Evolutionary conservation across 2,329 filamentous ascomycete species (phyloP).

Genomic region (Chlorencoelia australis): DNA sequence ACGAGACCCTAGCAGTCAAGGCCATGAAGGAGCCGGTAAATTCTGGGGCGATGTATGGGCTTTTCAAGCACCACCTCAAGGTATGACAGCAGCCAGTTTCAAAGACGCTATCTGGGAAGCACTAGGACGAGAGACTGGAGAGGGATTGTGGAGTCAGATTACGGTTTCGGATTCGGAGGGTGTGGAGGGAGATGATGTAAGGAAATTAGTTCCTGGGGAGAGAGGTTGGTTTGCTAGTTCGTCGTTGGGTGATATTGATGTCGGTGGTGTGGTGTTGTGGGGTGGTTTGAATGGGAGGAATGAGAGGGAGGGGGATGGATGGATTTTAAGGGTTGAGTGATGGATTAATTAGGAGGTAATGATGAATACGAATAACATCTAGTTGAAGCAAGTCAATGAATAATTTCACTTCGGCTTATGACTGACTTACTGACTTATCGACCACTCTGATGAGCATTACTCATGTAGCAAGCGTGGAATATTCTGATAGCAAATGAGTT

Average conservation of each 20-base stretch:
- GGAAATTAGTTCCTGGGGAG: constrained; percentile 37
- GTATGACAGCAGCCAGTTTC: constrained; percentile 44
- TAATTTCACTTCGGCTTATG: no score
- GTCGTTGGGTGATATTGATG: constrained; percentile 47
- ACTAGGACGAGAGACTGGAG: constrained; percentile 42
- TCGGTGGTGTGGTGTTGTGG: constrained; percentile 48
- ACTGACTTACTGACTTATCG: no score
- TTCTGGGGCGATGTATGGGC: constrained; percentile 54
- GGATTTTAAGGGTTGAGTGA: constrained; percentile 47
- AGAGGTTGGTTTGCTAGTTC: constrained; percentile 50
- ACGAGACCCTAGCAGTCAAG: constrained; percentile 36
- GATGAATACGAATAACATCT: no score
- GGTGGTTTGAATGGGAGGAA: constrained; percentile 46
- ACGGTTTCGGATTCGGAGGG: constrained; percentile 37
- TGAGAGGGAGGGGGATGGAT: constrained; percentile 47
- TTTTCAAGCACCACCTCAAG: constrained; percentile 48
- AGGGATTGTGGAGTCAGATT: constrained; percentile 49
- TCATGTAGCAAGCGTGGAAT: no score
- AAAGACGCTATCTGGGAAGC: constrained; percentile 44
- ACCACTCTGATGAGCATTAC: no score
- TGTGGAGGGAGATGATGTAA: constrained; percentile 35
- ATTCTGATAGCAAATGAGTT: no score
- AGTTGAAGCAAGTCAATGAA: no score
- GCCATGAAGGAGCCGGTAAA: constrained; percentile 40
- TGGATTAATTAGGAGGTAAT: no score